Evolutionary conservation across 495 filamentous ascomycete genomes (phyloP).

Genomic region (Penicillium nucicola): DNA sequence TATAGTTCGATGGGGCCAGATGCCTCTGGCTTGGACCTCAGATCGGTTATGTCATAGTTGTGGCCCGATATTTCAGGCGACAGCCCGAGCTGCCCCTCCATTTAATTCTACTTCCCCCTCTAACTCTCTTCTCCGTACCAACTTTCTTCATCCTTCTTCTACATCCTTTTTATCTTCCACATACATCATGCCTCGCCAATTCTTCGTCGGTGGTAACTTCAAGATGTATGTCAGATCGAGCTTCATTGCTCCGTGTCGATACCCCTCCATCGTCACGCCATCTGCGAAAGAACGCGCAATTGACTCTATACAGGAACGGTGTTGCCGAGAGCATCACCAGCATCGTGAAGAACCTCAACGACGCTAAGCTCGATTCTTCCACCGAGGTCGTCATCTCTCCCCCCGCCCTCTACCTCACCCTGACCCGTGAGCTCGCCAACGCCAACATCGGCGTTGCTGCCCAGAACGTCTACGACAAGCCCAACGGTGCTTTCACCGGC

Average conservation of each 20-base stretch:
- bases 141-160: slow-evolving; percentile 2
- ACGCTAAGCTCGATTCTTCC: slow-evolving; percentile 53
- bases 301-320: slow-evolving; percentile 71
- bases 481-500: slow-evolving; percentile 95
- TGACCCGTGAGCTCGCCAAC: slow-evolving; percentile 70
- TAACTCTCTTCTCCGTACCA: slow-evolving; percentile 10
- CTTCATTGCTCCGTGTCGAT: slow-evolving; percentile 16
- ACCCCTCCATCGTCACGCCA: slow-evolving; percentile 14
- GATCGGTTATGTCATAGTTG: slow-evolving; percentile 15
- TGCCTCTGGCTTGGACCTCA: not conserved
- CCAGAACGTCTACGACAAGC: slow-evolving; percentile 96
- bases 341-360: slow-evolving; percentile 85
- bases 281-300: slow-evolving; percentile 3
- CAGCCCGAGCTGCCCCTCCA: slow-evolving; percentile 8
- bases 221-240: slow-evolving; percentile 69
- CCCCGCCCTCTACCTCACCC: slow-evolving; percentile 83
- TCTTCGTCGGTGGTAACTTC: slow-evolving; percentile 99
- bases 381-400: slow-evolving; percentile 91
- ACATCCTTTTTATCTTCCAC: slow-evolving; percentile 4
- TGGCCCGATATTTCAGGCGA: slow-evolving; percentile 1
- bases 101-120: slow-evolving; percentile 4
- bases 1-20: too few species aligned
- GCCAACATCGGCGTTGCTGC: slow-evolving; percentile 74
- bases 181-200: slow-evolving; percentile 79
- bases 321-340: slow-evolving; percentile 77